These are phyloP conservation scores for Plantago elongata DNA, from an alignment of 257 asterid genomes.

Conservation along the genomic window DNA sequence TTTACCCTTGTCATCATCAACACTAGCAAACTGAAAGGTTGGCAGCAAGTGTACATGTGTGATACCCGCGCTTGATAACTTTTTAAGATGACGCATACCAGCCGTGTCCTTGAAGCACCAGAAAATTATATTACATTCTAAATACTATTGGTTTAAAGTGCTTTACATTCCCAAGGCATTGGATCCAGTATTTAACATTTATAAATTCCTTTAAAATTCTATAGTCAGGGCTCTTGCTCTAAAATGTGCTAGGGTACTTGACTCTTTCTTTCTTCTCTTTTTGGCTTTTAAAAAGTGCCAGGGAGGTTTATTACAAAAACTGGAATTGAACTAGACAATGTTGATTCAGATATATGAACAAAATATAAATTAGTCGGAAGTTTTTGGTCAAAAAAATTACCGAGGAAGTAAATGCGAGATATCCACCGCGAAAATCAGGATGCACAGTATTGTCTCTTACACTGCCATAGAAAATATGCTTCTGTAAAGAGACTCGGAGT, in stretches of 20 bases:
- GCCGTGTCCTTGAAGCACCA: conserved; percentile 68
- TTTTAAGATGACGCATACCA: conserved; percentile 76
- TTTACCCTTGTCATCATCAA: conserved; percentile 68
- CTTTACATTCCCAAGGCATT: conserved; percentile 10
- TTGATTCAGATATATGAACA: conserved; percentile 16
- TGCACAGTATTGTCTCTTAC: conserved; percentile 67
- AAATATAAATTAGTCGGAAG: conserved; percentile 8
- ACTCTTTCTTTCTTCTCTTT: no score
- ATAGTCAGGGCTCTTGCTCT: background rate
- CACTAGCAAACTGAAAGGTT: conserved; percentile 87
- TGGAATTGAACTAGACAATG: conserved; percentile 2
- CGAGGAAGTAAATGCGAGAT: conserved; percentile 71
- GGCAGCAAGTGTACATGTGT: conserved; percentile 90
- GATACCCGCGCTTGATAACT: conserved; percentile 74
- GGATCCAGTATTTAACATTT: background rate
- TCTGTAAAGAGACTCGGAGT: conserved; percentile 12
- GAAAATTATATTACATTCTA: conserved; percentile 18
- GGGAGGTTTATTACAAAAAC: conserved; percentile 6
- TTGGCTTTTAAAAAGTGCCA: background rate
- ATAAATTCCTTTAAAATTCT: background rate
- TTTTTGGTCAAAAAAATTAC: conserved; percentile 32
- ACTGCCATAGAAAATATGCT: conserved; percentile 34
- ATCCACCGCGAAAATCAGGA: conserved; percentile 76
- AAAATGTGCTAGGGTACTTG: no score
- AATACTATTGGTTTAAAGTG: conserved; percentile 9